Conservation (phyloP, 2,329 filamentous ascomycete genomes). For the Penicillium sclerotiorum region DNA sequence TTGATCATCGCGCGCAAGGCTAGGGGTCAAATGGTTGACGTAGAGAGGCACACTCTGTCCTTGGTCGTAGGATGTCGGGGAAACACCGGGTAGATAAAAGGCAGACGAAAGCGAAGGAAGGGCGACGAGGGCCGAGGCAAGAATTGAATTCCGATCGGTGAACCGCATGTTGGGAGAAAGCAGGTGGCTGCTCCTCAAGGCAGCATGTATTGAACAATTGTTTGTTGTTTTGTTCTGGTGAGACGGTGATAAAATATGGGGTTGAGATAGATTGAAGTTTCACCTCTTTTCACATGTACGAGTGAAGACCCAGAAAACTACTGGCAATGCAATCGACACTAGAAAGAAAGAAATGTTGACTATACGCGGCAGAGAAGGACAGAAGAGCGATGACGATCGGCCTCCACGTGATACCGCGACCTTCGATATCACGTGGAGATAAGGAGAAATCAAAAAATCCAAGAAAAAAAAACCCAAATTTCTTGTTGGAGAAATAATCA, state of each 20-base stretch:
- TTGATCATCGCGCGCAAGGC: constrained; percentile 76
- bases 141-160: constrained; percentile 30
- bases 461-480: too few relatives aligned
- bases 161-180: constrained; percentile 39
- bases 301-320: neutral
- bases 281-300: neutral
- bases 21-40: constrained; percentile 90
- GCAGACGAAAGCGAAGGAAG: constrained; percentile 55
- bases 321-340: too few relatives aligned
- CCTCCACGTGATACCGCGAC: constrained; percentile 10
- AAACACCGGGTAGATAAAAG: constrained; percentile 96
- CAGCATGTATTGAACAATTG: constrained; percentile 18
- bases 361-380: constrained; percentile 6
- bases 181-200: constrained; percentile 2
- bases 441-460: constrained; percentile 11
- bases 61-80: constrained; percentile 84
- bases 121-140: constrained; percentile 35
- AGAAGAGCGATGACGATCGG: constrained; percentile 8
- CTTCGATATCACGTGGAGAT: constrained; percentile 13
- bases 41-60: constrained; percentile 81
- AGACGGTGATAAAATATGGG: too few relatives aligned
- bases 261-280: too few relatives aligned
- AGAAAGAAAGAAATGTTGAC: too few relatives aligned
- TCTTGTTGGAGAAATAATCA: too few relatives aligned
- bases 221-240: too few relatives aligned